phyloP scores from a whole-genome alignment of 2,329 filamentous ascomycete genomes.

The Hymenoscyphus albidus region DNA sequence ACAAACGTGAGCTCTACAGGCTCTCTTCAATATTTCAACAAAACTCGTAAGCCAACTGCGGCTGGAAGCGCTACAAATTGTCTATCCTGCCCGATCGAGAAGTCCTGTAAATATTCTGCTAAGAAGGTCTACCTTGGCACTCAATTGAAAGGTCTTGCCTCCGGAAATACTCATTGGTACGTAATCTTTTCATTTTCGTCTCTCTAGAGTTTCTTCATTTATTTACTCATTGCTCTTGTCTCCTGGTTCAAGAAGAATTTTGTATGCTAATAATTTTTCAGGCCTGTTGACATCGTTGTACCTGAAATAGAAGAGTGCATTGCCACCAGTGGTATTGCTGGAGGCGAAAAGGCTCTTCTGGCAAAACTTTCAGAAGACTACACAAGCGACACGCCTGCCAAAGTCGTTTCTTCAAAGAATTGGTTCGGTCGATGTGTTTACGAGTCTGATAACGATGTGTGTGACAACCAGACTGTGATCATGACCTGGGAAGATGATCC shows the following conservation, averaged over 20 bases:
- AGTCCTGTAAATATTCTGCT: slow-evolving; percentile 78
- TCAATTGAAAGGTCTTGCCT: slow-evolving; percentile 54
- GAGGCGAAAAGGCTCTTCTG: slow-evolving; percentile 45
- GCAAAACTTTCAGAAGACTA: slow-evolving; percentile 48
- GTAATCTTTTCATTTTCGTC: background rate
- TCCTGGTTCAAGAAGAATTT: too few species aligned
- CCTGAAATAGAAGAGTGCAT: slow-evolving; percentile 84
- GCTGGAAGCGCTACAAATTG: slow-evolving; percentile 85
- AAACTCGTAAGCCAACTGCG: slow-evolving; percentile 66
- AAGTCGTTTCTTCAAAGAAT: slow-evolving; percentile 50
- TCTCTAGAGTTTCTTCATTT: background rate
- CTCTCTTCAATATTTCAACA: slow-evolving; percentile 72
- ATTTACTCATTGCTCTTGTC: too few species aligned
- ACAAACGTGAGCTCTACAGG: slow-evolving; percentile 72
- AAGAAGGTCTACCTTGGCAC: slow-evolving; percentile 58
- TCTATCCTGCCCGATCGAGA: slow-evolving; percentile 70
- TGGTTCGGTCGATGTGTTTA: slow-evolving; percentile 97
- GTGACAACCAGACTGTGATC: slow-evolving; percentile 87
- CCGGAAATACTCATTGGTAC: slow-evolving; percentile 65
- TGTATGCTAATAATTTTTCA: background rate
- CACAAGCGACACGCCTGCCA: slow-evolving; percentile 44
- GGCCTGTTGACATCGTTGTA: slow-evolving; percentile 78
- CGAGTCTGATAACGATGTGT: slow-evolving; percentile 89
- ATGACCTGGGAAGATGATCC: slow-evolving; percentile 79
- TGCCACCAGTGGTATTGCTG: slow-evolving; percentile 40